phyloP scores from a whole-genome alignment of 768 basidiomycete species.

The Leccinum aurantiacum region DNA sequence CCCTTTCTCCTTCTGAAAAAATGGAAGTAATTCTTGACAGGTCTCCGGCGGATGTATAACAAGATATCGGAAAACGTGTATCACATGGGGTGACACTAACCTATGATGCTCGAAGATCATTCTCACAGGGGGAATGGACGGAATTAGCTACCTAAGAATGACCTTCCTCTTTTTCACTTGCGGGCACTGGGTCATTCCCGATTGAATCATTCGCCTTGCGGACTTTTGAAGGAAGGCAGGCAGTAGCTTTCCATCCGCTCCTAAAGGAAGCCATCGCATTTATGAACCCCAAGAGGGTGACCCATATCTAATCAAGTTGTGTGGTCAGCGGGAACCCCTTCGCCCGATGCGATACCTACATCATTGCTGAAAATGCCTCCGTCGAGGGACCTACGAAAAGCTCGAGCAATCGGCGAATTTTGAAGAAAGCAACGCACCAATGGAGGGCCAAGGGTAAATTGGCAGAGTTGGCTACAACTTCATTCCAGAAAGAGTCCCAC shows the following conservation, averaged over 20 bases:
- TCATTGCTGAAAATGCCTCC: constrained; percentile 66
- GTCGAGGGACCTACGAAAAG: constrained; percentile 57
- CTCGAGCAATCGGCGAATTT: neutral
- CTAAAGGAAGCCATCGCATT: constrained; percentile 63
- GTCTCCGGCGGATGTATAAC: neutral
- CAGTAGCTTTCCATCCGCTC: constrained; percentile 71
- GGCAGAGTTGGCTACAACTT: constrained; percentile 67
- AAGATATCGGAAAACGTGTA: neutral
- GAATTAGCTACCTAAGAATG: constrained; percentile 9
- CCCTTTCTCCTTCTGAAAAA: neutral
- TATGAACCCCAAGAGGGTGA: constrained; percentile 41
- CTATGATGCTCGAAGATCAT: neutral
- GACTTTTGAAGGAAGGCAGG: constrained; percentile 24
- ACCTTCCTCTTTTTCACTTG: constrained; percentile 14
- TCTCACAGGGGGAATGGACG: neutral
- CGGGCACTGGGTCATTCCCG: constrained; percentile 4
- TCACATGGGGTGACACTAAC: neutral
- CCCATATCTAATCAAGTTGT: constrained; percentile 35
- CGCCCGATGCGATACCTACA: constrained; percentile 37
- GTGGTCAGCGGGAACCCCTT: constrained; percentile 3
- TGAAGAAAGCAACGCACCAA: constrained; percentile 50
- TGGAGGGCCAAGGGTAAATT: constrained; percentile 85
- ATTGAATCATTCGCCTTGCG: neutral
- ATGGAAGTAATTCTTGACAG: neutral
- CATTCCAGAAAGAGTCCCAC: constrained; percentile 71